phyloP scores from a whole-genome alignment of 108 stramenopile species.

The Nannochloropsis salina region DNA sequence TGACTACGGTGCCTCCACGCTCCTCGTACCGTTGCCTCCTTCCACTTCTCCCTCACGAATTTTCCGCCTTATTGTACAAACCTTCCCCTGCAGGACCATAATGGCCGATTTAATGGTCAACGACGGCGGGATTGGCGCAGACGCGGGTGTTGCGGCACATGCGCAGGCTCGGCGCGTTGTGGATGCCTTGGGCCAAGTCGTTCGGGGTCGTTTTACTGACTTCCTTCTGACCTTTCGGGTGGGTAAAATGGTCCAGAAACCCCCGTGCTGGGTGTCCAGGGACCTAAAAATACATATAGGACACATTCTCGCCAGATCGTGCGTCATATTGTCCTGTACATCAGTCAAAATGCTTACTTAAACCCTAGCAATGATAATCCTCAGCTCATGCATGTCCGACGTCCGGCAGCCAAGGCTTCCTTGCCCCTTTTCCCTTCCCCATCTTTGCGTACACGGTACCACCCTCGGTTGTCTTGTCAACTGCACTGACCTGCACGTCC shows the following conservation, averaged over 20 bases:
- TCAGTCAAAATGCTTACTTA: no score
- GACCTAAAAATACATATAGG: background rate
- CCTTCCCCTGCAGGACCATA: background rate
- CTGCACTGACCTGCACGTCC: no score
- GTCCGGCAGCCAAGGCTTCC: no score
- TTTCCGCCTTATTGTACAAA: background rate
- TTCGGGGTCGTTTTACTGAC: conserved; percentile 30
- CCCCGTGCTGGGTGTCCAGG: conserved; percentile 14
- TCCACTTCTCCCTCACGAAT: background rate
- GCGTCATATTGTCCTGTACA: no score
- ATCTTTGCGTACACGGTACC: no score
- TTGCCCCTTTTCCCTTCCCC: no score
- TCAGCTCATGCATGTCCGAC: no score
- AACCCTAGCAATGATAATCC: no score
- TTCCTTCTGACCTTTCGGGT: conserved; percentile 26
- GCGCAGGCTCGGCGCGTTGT: conserved; percentile 7
- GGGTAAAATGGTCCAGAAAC: conserved; percentile 23
- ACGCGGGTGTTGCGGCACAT: background rate
- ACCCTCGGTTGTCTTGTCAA: no score
- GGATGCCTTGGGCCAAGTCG: conserved; percentile 35
- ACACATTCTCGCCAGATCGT: no score
- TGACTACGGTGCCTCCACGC: no score
- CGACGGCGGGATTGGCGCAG: background rate
- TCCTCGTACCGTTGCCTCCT: background rate
- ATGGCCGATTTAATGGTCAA: background rate